Conservation (phyloP, 192 early-diverging fungal genomes). For the Gonapodya sp. region DNA sequence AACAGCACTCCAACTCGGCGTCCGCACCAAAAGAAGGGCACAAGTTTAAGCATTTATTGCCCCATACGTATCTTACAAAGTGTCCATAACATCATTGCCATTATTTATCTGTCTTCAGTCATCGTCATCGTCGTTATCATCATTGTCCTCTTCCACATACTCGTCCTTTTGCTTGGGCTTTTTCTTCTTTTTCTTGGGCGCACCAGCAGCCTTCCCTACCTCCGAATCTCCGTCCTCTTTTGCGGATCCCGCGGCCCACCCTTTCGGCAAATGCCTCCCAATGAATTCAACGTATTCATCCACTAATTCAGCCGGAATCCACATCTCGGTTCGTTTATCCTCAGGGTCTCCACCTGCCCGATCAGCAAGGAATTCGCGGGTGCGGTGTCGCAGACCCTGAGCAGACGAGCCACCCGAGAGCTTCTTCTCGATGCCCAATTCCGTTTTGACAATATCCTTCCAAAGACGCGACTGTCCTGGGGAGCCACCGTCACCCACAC, state of each 20-base stretch:
- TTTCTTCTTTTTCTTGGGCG: background rate
- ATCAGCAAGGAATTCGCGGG: background rate
- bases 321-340: background rate
- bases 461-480: background rate
- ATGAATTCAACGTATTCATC: background rate
- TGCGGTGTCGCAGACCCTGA: background rate
- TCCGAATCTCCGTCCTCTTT: background rate
- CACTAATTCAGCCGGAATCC: background rate
- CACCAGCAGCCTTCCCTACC: background rate
- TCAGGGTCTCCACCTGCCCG: background rate
- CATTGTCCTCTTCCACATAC: background rate
- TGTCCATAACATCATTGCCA: background rate
- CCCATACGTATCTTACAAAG: too few relatives aligned
- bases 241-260: background rate
- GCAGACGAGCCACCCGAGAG: too few relatives aligned
- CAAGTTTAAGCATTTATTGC: too few relatives aligned
- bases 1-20: too few relatives aligned
- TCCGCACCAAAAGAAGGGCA: too few relatives aligned
- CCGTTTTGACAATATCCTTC: background rate
- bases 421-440: background rate
- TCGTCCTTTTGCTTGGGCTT: background rate
- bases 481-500: too few relatives aligned
- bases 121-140: background rate
- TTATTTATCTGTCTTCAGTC: background rate
- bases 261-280: background rate